phyloP scores from a whole-genome alignment of 2,329 filamentous ascomycete genomes.

The Dothideomycetidae sp. region DNA sequence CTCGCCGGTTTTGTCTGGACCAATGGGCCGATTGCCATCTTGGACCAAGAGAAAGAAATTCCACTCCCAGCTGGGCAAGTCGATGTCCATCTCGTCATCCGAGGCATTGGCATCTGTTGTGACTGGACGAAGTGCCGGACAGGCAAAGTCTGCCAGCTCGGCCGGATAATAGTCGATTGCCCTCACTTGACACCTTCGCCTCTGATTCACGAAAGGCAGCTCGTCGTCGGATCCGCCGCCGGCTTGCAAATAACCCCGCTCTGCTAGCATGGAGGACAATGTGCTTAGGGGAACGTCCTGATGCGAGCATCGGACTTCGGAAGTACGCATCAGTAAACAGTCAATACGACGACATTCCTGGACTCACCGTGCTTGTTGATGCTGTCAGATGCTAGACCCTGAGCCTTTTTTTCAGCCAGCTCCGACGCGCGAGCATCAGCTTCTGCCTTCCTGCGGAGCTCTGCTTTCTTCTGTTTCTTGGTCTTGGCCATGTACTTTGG shows the following conservation, averaged over 20 bases:
- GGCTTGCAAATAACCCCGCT: neutral
- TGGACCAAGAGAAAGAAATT: constrained; percentile 67
- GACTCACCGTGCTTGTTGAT: constrained; percentile 6
- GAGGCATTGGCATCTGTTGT: constrained; percentile 17
- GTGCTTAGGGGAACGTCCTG: constrained; percentile 27
- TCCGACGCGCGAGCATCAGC: constrained; percentile 22
- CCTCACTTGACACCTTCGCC: constrained; percentile 56
- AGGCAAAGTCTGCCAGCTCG: constrained; percentile 56
- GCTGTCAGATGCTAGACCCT: neutral
- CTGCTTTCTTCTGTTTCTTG: constrained; percentile 24
- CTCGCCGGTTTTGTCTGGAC: constrained; percentile 26
- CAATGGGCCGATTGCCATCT: constrained; percentile 38
- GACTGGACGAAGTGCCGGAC: constrained; percentile 7
- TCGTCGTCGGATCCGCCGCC: constrained; percentile 19
- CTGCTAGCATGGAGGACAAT: constrained; percentile 34
- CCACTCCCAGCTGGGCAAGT: constrained; percentile 55
- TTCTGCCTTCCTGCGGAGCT: constrained; percentile 19
- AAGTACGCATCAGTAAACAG: neutral
- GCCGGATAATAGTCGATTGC: constrained; percentile 69
- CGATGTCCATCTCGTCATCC: constrained; percentile 22
- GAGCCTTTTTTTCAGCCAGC: constrained; percentile 17
- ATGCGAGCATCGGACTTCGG: constrained; percentile 33
- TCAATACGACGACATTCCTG: neutral
- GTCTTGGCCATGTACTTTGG: constrained; percentile 9
- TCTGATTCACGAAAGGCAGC: constrained; percentile 60